These are phyloP conservation scores for Citrus australasica DNA, from an alignment of 345 rosid species.

Conservation along the genomic window DNA sequence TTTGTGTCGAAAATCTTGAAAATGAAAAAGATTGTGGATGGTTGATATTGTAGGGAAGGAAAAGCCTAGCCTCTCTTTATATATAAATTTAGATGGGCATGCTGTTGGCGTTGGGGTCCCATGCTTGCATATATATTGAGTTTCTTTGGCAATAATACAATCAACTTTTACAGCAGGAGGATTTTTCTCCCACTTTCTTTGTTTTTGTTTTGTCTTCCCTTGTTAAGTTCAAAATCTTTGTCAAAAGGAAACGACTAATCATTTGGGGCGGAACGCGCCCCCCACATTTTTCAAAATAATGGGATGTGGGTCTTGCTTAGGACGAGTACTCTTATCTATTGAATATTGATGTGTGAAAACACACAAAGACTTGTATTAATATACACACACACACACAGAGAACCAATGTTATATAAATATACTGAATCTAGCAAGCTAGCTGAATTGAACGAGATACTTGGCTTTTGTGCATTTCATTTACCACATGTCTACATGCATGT, in stretches of 20 bases:
- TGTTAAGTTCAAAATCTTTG: slow-evolving; percentile 1
- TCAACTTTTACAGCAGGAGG: not conserved
- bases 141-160: not conserved
- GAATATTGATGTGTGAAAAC: not conserved
- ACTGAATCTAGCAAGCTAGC: no score
- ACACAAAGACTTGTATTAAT: not conserved
- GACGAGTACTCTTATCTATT: not conserved
- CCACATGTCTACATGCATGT: not conserved
- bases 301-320: not conserved
- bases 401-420: no score
- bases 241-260: slow-evolving; percentile 5
- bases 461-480: not conserved
- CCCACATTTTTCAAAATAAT: not conserved
- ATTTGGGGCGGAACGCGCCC: not conserved
- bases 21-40: not conserved
- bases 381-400: no score
- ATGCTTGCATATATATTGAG: not conserved
- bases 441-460: not conserved
- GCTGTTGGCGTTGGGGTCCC: not conserved
- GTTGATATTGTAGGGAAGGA: not conserved
- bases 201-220: not conserved
- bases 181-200: slow-evolving; percentile 15
- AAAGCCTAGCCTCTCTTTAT: not conserved
- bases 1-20: not conserved
- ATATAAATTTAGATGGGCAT: not conserved